Base-by-base conservation (phyloP, 1,284 basidiomycete genomes). In the Ceratobasidium sp. region DNA sequence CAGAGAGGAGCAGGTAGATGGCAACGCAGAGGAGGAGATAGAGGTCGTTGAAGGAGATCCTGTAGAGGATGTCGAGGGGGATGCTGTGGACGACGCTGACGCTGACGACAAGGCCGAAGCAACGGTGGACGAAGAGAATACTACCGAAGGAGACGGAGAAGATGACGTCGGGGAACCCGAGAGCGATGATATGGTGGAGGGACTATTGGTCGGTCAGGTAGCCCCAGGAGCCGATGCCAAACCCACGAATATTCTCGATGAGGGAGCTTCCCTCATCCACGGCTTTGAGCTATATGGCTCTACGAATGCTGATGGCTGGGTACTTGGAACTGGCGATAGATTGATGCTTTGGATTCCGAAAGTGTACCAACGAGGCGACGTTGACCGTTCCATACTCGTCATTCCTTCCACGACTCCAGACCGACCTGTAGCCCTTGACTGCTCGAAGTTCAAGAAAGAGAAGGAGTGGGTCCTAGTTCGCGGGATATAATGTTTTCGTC, bases 291-390 rank as follows among this genome's bases (percentile, higher is more conserved):
- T 59, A 11, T 17, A 36, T 15, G 1, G 41, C 1, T 45, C 48
- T 2, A 17, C 48, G 9, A 27, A 29, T 48, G 24, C 19, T 4
- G 31, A 69, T 14, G 64, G 64, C 19, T 69, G 65, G 65, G 53
- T 69, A 2, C 45, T 51, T 9, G 53, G 24, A 15, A 14, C 8
- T 2, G 31, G 27, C 6, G 41, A 27, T 9, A 57, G 22, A 19
- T 51, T 36, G 4, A 9, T 69, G 27, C 45, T 69, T 11, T 69
- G 65, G 65, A 29, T 69, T 17, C 65, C 65, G 17, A n/a, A 33
- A 19, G 41, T 22, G 24, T 69, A 69, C 47, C 65, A 47, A 17
- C 31, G 36, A 15, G 14, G 15, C 1, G 24, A 24, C 17, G 15
- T 56, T 17, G 53, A 69, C 41, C 50, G 56, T 24, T 56, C 19